Base-by-base conservation (phyloP, 306 rosid genomes). In the Fagus sylvatica region DNA sequence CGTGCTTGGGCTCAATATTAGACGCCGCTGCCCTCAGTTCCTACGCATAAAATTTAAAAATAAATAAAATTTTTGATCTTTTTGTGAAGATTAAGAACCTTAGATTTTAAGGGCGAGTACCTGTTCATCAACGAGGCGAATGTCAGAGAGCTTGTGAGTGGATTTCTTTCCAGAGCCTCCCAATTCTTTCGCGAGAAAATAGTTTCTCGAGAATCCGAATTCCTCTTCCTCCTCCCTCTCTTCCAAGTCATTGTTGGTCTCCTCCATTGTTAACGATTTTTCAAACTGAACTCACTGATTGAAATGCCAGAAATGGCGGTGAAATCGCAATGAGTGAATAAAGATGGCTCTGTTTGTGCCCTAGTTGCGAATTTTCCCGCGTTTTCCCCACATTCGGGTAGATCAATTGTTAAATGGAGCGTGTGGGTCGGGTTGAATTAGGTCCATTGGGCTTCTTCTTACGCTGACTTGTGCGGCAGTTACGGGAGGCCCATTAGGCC, bases 131-230 rank as follows among this genome's bases (percentile, higher is more conserved):
- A 92, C 97, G 53, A 90, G 79, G 33, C 83, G 70, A 57, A 94
- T 88, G 57, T 92, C 97, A 1, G 97, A 86, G 74, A 94, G 85
- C 72, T 89, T 92, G 59, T 43, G 81, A n/a, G 74, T 72, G 1
- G 98, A 92, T 85, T 91, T 92, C 86, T 89, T 91, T 7, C 79
- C 83, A 0, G 97, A 83, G 62, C 95, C 87, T 5, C 90, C 83
- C 49, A 79, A 60, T 83, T 92, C 98, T 85, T 92, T 94, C 0
- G 98, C 89, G 70, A 94, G 87, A 84, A 94, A 95, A 83, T 95
- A 95, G 72, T 91, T 91, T 82, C 98, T 88, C 0, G 96, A 91
- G 87, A 89, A 91, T 49, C 88, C 96, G 7, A 88, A 84, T 74
- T 87, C 90, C 16, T 78, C 91, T 16, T 87, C 97, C 2, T 83